Base-by-base conservation (phyloP, 2,329 filamentous ascomycete genomes). In the Venturia aucupariae region DNA sequence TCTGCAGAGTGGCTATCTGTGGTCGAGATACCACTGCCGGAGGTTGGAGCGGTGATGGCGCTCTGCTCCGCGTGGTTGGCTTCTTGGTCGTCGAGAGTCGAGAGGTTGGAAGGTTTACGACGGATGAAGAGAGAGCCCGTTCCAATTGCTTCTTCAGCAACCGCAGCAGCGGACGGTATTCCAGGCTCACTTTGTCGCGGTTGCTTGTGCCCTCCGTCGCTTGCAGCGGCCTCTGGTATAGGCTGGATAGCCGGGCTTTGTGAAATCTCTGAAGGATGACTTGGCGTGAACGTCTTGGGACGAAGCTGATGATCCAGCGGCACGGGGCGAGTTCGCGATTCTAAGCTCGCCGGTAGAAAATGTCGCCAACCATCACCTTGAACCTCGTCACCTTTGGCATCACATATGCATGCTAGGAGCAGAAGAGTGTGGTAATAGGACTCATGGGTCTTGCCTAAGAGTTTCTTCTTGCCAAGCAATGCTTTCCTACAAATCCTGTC, bases 391-490 rank as follows among this genome's bases (percentile, higher is more conserved):
- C 55, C 55, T 60, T 60, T n/a, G 19, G 55, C 55, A 11, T 60
- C 55, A 17, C 39, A 60, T 2, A 60, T 60, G 39, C 55, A 41
- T 38, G 32, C 55, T 22, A 60, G 55, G 32, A 60, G 55, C 22
- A 38, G 19, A 24, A 41, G 32, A 32, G 55, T 60, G 32, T 60
- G 55, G 55, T 24, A 24, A 35, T 38, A 60, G 32, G 55, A 60
- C 55, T 60, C 55, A 24, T 41, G 32, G 27, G 17, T 60, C 39
- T 60, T 60, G 32, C 55, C 55, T 38, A 60, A 22, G 22, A 60
- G 55, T 24, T 60, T 60, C 55, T 60, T 60, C 39, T 60, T 60
- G 22, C 55, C 55, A 38, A 38, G 32, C 19, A 60, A 27, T 6
- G 55, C 55, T 60, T 41, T 60, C n/a, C 44, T 48, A 13, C 44